Base-by-base conservation (phyloP, 2,329 filamentous ascomycete genomes). In the Corniculantispora saksenae region DNA sequence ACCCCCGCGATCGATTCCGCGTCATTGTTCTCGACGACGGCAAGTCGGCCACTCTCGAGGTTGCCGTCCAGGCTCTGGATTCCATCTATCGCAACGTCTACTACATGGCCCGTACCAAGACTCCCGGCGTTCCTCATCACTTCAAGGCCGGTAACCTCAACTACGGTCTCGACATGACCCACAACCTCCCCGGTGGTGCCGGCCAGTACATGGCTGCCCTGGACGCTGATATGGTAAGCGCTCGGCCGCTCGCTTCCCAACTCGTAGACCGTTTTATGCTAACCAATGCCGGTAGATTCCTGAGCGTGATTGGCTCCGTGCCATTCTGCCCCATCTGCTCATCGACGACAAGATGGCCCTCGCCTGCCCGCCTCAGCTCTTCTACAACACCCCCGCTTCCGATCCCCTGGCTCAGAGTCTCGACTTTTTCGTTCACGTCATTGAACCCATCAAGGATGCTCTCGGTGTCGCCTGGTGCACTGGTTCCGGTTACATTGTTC, bases 61-160 rank as follows among this genome's bases (percentile, higher is more conserved):
- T 71, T 2, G 75, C 75, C 2, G 71, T 84, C 27, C 70, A 75
- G 3, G 72, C 76, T 38, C 68, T 83, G 25, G 74, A 74, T 53
- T 67, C 73, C 35, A 75, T 74, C 10, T 83, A 79, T 63, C 78
- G 79, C 17, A 85, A 87, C 65, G 72, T 86, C 9, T 80, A 78
- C 68, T 87, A 87, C 73, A 79, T 83, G 71, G 80, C 84, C 2
- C 82, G 84, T 19, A 75, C 78, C 43, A 83, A 84, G 74, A 76
- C 77, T 53, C 80, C 80, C 4, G 81, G 81, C 9, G 75, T 80
- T 40, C 81, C 82, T 1, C 80, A 85, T 69, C 83, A 86, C 71
- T 89, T 86, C 79, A 89, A 89, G 77, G 86, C 87, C 1, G 86
- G 87, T 59, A 89, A 89, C 71, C 77, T 89, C 61, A 89, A 88